Evolutionary conservation across 2,329 filamentous ascomycete genomes (phyloP), one percentile per base, ranked within the genome.

Genomic region (Aspergillus sojae): DNA sequence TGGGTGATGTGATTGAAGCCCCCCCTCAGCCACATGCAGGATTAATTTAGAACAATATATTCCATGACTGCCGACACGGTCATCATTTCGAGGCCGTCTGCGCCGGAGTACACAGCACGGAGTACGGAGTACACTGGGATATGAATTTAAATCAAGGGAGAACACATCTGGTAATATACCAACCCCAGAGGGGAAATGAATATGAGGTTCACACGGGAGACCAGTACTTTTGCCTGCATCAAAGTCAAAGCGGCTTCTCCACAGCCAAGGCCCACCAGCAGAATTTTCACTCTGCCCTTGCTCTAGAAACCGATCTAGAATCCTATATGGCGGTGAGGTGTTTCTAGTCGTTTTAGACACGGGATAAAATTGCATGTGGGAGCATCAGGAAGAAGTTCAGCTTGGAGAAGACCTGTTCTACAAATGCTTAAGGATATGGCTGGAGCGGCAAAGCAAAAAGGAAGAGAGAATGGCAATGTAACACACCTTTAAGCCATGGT

Each of bases 251-350:
- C 39, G 53, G 30, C 52, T 39, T 57, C 55, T 41, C 45, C 66
- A 62, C 65, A 55, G 46, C 48, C 21, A 46, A 53, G 63, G 59
- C 62, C 65, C 65, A 66, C 66, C 61, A 58, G 21, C 67, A 69
- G 67, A 69, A 61, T 69, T 69, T 69, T 69, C 67, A 66, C 62
- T 36, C 46, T 58, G 39, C 65, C 67, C 67, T 69, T 67, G 61
- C 63, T 61, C 61, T 55, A 54, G 61, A 61, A 65, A 57, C 50
- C 53, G 65, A 62, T 59, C 65, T 62, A 58, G 65, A 60, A 55
- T 19, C 52, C 34, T 55, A 3, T 9, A n/a, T 39, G 21, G 32
- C 52, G 52, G 52, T 39, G 32, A 55, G 19, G 12, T 39, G 52
- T 26, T 23, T 26, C n/a, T 6, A 39, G n/a, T 41, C n/a, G 32